Base-by-base conservation (phyloP, 2,329 filamentous ascomycete genomes). In the Oidium heveae region DNA sequence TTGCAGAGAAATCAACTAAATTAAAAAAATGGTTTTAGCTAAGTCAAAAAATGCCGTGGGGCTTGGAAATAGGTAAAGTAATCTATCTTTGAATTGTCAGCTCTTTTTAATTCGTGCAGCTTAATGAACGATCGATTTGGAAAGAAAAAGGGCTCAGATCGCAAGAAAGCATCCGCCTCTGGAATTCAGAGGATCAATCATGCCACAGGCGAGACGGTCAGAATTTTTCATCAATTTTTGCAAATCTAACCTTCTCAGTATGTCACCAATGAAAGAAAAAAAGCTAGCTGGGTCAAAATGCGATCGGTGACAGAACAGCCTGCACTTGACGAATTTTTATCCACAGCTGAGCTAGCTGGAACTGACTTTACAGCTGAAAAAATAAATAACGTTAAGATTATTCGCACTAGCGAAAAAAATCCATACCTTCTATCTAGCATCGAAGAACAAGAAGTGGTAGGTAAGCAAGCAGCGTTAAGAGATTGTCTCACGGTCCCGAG, bases 351-450 rank as follows among this genome's bases (percentile, higher is more conserved):
- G 70, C 73, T 98, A 61, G 91, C 91, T n/a, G 89, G 87, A 60
- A 98, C 91, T 60, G 91, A 98, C 67, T 98, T 98, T 68, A 96
- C 89, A 0, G 93, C 91, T 32, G 88, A 96, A 72, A 96, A 96
- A 75, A 84, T 94, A 78, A 96, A 89, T 70, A 96, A 93, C 65
- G 84, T 96, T 69, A 95, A 95, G 72, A 95, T 98, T 66, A 95
- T 98, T 61, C 91, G 98, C 67, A 82, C 82, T 60, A 87, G 95
- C 67, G 88, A 95, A 70, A 86, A 84, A 71, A 98, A 98, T 67
- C 91, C 91, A 0, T 98, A 89, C 63, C 72, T 98, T 5, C 73
- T 98, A 18, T 89, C 86, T 0, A 79, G 84, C 0, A 76, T 80
- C 28, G 89, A 98, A 66, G 88, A 98, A 72, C 74, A 80, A 61